Conservation (phyloP, 148 eudicot species). For the Rhododendron ferrugineum region DNA sequence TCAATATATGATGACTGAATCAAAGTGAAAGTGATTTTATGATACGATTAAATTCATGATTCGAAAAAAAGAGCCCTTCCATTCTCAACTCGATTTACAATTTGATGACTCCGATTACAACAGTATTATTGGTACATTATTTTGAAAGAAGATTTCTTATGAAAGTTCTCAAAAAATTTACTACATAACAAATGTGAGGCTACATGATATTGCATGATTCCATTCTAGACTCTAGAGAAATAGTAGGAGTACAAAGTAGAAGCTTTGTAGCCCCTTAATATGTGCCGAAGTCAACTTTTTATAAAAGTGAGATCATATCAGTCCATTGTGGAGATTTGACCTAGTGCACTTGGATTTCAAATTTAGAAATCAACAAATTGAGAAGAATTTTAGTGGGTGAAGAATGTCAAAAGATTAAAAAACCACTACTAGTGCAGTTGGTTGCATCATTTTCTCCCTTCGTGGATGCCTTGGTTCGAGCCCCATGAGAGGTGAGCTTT, state of each 20-base stretch:
- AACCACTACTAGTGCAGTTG: no score
- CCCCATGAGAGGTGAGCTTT: no score
- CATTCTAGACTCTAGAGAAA: background rate
- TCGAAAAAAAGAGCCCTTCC: background rate
- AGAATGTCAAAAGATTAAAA: background rate
- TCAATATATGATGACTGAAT: background rate
- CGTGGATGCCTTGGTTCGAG: no score
- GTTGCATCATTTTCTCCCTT: accelerated
- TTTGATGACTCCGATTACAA: background rate
- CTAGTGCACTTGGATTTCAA: background rate
- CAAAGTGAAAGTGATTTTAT: no score
- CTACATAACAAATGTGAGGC: background rate
- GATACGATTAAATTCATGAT: background rate
- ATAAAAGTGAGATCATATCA: background rate
- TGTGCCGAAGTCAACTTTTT: background rate
- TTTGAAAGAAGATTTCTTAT: background rate
- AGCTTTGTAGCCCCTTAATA: background rate
- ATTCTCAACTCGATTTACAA: background rate
- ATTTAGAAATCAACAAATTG: background rate
- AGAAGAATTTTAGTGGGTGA: background rate
- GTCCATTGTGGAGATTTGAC: background rate
- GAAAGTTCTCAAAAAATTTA: background rate
- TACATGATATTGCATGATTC: background rate
- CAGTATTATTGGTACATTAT: background rate
- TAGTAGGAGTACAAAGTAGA: background rate